Evolutionary conservation across 805 yeast species (phyloP).

Genomic region (Starmerella sirachaensis): DNA sequence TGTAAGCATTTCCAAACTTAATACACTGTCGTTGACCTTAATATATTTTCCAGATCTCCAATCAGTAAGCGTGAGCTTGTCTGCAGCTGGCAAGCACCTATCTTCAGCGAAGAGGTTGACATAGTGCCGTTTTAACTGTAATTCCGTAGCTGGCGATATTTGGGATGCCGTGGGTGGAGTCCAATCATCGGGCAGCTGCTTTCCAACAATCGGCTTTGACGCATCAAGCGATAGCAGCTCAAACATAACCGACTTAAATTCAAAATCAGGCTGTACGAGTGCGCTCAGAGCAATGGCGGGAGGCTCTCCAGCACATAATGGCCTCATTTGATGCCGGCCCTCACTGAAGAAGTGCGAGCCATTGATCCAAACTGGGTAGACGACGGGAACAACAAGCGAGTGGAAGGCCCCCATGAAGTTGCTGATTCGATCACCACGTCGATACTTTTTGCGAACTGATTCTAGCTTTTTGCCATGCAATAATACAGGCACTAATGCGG

Average conservation of each 20-base stretch:
- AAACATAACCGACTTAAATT: slow-evolving; percentile 16
- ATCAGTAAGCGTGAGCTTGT: background rate
- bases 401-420: slow-evolving; percentile 19
- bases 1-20: slow-evolving; percentile 14
- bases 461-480: slow-evolving; percentile 12
- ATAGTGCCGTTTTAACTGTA: slow-evolving; percentile 9
- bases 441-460: slow-evolving; percentile 12
- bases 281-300: slow-evolving; percentile 17
- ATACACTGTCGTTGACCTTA: slow-evolving; percentile 1
- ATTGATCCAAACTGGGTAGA: slow-evolving; percentile 12
- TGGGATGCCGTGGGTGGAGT: slow-evolving; percentile 4
- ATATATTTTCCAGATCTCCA: background rate
- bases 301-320: slow-evolving; percentile 6
- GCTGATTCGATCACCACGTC: slow-evolving; percentile 15
- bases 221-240: slow-evolving; percentile 10
- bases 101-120: slow-evolving; percentile 6
- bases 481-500: slow-evolving; percentile 10
- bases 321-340: slow-evolving; percentile 10
- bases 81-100: slow-evolving; percentile 1
- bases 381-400: slow-evolving; percentile 18
- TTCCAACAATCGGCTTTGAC: slow-evolving; percentile 3
- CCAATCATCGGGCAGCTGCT: slow-evolving; percentile 1
- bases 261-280: slow-evolving; percentile 22
- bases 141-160: slow-evolving; percentile 9
- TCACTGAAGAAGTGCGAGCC: slow-evolving; percentile 13